Percentiles rank a stretch among this genome's conserved stretches.
These are phyloP conservation scores for Trichoderma harzianum DNA, from an alignment of 2,329 filamentous ascomycete genomes.

Conservation along the genomic window DNA sequence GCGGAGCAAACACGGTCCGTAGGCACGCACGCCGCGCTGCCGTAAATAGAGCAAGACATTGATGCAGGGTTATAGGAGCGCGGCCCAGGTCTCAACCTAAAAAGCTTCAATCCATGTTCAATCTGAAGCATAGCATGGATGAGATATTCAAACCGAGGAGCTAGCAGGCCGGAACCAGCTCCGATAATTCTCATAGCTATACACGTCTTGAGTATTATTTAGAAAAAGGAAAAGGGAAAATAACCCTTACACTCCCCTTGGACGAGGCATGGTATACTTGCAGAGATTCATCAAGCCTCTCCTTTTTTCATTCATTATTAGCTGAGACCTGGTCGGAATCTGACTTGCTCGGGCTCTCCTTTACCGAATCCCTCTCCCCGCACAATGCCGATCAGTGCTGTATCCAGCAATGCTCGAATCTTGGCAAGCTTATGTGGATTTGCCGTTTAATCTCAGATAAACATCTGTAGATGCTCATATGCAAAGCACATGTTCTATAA, in stretches of 20 bases:
- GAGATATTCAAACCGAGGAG: neutral
- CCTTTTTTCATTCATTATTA: neutral
- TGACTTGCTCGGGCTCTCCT: neutral
- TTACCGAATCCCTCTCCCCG: neutral
- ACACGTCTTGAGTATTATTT: neutral
- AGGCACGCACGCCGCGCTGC: neutral
- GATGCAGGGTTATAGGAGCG: neutral
- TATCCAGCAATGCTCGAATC: neutral
- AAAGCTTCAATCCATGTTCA: neutral
- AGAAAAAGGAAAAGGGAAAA: neutral
- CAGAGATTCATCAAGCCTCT: neutral
- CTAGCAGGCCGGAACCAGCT: neutral
- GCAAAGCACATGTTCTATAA: neutral
- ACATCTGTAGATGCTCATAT: neutral
- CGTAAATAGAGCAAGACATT: slow-evolving; percentile 14
- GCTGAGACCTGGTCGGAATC: neutral
- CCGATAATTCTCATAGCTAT: too few species aligned
- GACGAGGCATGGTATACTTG: neutral
- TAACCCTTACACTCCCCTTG: neutral
- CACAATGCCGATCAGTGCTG: neutral
- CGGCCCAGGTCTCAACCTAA: neutral
- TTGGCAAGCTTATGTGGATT: neutral
- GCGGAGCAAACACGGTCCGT: neutral
- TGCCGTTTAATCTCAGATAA: neutral
- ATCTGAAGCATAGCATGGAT: neutral